These are phyloP conservation scores for Eutrema heterophyllum DNA, from an alignment of 345 rosid genomes.

Conservation along the genomic window DNA sequence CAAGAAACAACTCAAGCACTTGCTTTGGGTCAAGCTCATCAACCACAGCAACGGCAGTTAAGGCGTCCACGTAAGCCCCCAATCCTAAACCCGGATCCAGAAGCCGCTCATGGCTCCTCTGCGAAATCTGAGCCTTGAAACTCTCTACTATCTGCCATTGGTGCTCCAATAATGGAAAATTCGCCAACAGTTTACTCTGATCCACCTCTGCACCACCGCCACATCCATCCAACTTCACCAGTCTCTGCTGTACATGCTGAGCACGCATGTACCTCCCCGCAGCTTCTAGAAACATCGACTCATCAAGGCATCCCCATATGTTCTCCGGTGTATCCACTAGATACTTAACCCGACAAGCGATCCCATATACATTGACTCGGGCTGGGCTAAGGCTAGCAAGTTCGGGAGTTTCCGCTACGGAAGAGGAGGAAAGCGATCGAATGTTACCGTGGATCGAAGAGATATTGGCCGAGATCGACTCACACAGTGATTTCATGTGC, in stretches of 20 bases:
- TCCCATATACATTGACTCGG: conserved; percentile 53
- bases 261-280: conserved; percentile 80
- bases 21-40: conserved; percentile 75
- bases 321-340: conserved; percentile 92
- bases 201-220: conserved; percentile 35
- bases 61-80: conserved; percentile 72
- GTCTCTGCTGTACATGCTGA: conserved; percentile 63
- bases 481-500: conserved; percentile 77
- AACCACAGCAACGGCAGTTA: conserved; percentile 79
- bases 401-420: conserved; percentile 46
- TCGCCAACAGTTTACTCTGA: conserved; percentile 53
- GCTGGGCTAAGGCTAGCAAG: conserved; percentile 30
- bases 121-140: conserved; percentile 91
- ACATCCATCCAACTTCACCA: conserved; percentile 29
- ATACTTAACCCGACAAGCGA: conserved; percentile 88
- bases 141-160: conserved; percentile 99
- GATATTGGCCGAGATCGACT: conserved; percentile 62
- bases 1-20: conserved; percentile 69
- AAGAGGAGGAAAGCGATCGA: conserved; percentile 57
- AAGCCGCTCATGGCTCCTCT: conserved; percentile 82
- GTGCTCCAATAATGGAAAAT: conserved; percentile 84
- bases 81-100: conserved; percentile 58
- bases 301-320: conserved; percentile 94
- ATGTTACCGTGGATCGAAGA: conserved; percentile 56
- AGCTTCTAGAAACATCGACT: conserved; percentile 83